Conservation (phyloP, 2,329 filamentous ascomycete genomes). For the Clonostachys solani region DNA sequence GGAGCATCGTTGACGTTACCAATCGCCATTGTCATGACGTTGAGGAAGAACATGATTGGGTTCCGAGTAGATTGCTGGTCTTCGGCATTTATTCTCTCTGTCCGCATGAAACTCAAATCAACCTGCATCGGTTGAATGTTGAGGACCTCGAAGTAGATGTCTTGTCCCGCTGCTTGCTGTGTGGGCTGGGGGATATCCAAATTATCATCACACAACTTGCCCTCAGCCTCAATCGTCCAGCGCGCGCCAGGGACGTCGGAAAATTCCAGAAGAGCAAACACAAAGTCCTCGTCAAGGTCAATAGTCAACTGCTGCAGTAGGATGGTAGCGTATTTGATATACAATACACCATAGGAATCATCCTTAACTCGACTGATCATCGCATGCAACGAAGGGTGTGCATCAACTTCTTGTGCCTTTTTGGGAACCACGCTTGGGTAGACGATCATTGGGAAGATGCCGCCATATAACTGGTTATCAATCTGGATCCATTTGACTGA, state of each 20-base stretch:
- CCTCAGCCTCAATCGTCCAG: conserved; percentile 67
- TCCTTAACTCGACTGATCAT: conserved; percentile 95
- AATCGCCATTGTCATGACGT: conserved; percentile 98
- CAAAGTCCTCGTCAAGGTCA: conserved; percentile 96
- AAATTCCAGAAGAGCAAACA: conserved; percentile 93
- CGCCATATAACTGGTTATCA: conserved; percentile 96
- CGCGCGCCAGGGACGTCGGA: conserved; percentile 87
- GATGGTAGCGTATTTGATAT: conserved; percentile 96
- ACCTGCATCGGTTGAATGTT: conserved; percentile 98
- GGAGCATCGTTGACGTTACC: conserved; percentile 98
- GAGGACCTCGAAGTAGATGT: conserved; percentile 96
- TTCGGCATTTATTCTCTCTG: conserved; percentile 92
- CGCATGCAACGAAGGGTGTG: conserved; percentile 88
- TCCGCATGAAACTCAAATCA: conserved; percentile 94
- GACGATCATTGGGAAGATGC: conserved; percentile 94
- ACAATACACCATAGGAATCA: conserved; percentile 94
- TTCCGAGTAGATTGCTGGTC: conserved; percentile 88
- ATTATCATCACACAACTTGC: conserved; percentile 81
- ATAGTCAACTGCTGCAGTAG: conserved; percentile 97
- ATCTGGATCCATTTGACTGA: conserved; percentile 99
- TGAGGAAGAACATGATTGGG: conserved; percentile 97
- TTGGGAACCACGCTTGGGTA: conserved; percentile 98
- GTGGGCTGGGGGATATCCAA: conserved; percentile 91
- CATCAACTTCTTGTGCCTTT: conserved; percentile 92
- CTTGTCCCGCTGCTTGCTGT: conserved; percentile 77